Evolutionary conservation across 1,284 basidiomycete species (phyloP).

Genomic region (Peniophora sp.): DNA sequence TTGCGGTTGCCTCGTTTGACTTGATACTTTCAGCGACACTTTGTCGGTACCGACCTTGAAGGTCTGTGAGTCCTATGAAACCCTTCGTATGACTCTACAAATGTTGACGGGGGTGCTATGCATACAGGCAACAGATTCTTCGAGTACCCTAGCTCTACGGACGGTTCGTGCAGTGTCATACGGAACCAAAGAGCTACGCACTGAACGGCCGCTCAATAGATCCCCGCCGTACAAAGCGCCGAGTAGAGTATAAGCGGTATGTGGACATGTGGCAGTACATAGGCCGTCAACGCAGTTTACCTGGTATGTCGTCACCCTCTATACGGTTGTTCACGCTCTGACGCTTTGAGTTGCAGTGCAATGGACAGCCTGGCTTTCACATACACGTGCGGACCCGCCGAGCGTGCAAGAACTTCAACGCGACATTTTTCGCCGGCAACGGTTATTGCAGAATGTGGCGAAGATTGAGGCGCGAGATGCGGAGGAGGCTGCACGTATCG

Average conservation of each 20-base stretch:
- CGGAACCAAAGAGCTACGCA: background rate
- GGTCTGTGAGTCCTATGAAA: conserved; percentile 1
- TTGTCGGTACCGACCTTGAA: conserved; percentile 10
- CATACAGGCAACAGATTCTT: conserved; percentile 14
- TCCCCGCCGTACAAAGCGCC: conserved; percentile 10
- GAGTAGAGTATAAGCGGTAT: conserved; percentile 12
- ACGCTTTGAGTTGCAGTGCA: conserved; percentile 14
- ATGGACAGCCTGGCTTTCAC: conserved; percentile 20
- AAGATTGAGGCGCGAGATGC: too few species aligned
- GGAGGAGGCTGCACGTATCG: too few species aligned
- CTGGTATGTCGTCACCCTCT: conserved; percentile 7
- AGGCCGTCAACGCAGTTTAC: conserved; percentile 5
- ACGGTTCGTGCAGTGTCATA: conserved; percentile 8
- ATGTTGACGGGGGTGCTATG: background rate
- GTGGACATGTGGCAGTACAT: conserved; percentile 11
- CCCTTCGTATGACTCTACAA: background rate
- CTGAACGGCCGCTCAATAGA: conserved; percentile 1
- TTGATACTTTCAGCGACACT: conserved; percentile 3
- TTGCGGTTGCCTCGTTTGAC: background rate
- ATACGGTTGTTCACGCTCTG: background rate
- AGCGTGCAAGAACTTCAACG: conserved; percentile 13
- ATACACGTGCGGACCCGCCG: conserved; percentile 17
- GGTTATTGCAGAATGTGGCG: too few species aligned
- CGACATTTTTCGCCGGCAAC: too few species aligned
- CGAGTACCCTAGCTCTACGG: conserved; percentile 11